Evolutionary conservation across 306 rosid species (phyloP).

Genomic region (Rubus idaeus): DNA sequence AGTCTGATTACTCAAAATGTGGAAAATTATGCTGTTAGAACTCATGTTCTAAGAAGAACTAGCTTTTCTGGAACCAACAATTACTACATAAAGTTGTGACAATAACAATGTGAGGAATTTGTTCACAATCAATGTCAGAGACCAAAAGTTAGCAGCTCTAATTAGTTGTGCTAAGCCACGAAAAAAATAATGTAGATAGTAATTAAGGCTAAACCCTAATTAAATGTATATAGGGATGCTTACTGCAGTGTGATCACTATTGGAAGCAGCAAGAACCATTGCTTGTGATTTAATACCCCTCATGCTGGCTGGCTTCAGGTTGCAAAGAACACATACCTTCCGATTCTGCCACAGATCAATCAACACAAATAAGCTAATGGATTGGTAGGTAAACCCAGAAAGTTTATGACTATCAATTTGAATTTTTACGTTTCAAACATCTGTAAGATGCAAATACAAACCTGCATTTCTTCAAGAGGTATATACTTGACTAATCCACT

Average conservation of each 20-base stretch:
- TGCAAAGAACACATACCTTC: conserved; percentile 90
- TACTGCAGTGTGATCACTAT: conserved; percentile 64
- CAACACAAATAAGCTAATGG: conserved; percentile 18
- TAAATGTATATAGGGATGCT: conserved; percentile 20
- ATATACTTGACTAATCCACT: conserved; percentile 90
- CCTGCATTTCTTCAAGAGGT: conserved; percentile 96
- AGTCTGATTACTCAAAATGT: background rate
- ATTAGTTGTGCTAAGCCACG: background rate
- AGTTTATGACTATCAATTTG: background rate
- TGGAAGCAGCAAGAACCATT: conserved; percentile 89
- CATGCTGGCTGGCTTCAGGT: conserved; percentile 86
- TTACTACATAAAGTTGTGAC: background rate
- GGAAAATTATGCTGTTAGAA: background rate
- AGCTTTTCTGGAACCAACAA: background rate
- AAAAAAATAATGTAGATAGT: background rate
- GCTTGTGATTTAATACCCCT: conserved; percentile 94
- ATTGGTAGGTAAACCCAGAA: background rate
- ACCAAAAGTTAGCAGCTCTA: background rate
- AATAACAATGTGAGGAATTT: background rate
- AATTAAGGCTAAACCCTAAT: conserved; percentile 2
- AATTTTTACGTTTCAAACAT: background rate
- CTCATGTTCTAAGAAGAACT: background rate
- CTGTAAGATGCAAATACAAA: conserved; percentile 22
- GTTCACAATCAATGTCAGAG: background rate
- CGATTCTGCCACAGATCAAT: conserved; percentile 61